Evolutionary conservation across 768 basidiomycete species (phyloP), one percentile per base, ranked within the genome.

Genomic region (Hirschioporus abietinus): DNA sequence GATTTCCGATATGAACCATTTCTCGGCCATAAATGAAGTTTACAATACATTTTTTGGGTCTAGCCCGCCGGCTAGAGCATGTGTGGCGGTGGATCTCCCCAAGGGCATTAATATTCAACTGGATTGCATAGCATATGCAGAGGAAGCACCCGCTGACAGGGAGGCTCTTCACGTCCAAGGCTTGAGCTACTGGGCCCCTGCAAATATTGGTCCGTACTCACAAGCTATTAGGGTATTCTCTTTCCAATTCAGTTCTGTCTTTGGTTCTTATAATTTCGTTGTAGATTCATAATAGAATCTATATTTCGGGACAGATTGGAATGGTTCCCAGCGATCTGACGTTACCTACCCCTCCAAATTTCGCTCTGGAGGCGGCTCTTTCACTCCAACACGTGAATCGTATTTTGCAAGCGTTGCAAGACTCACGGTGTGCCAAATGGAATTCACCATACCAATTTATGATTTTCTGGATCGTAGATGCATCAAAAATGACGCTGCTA

Each of bases 131-230:
- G 93, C 93, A n/a, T 91, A 83, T 73, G 74, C 77, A 5, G 78
- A 78, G 64, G 66, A 35, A 25, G 62, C 72, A 7, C 63, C 72
- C 6, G 30, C 69, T 18, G 82, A 86, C 65, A 80, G 96, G 59
- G 86, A 86, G 65, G 89, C 93, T 0, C 81, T 99, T 60, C 97
- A 99, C 73, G 97, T 99, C 1, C 97, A 99, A 76, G 85, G 95
- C 9, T 73, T 98, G 68, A 98, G 96, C 76, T 98, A 99, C 73
- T 99, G 97, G 97, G 97, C 96, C 27, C 95, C 97, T 15, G 97
- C 97, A 10, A 99, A 99, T 75, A 99, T 99, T 65, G 97, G 97
- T 0, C 97, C 97, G 4, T 99, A 99, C 76, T 97, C 95, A 4
- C 97, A 99, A 77, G 91, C 94, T 1, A 86, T 98, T 69, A 81